Evolutionary conservation across 805 yeast species (phyloP).

Genomic region (Kuraishia hungarica): DNA sequence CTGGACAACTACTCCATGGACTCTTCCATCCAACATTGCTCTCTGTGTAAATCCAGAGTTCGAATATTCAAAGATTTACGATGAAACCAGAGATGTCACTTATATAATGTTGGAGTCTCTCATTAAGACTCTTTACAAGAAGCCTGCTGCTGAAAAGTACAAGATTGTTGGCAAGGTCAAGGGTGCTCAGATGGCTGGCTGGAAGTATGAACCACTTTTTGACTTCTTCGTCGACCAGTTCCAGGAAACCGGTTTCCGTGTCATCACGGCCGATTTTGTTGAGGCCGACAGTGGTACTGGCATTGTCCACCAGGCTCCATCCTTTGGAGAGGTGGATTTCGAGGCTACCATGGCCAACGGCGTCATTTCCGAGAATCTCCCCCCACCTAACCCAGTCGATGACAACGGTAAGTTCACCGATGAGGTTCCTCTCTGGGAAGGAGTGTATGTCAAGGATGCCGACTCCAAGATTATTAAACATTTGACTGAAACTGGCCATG

Average conservation of each 20-base stretch:
- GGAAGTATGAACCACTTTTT: slow-evolving; percentile 76
- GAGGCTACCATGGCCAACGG: slow-evolving; percentile 71
- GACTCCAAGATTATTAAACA: slow-evolving; percentile 84
- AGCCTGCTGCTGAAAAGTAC: slow-evolving; percentile 85
- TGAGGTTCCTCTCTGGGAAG: slow-evolving; percentile 68
- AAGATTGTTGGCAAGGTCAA: slow-evolving; percentile 70
- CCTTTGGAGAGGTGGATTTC: slow-evolving; percentile 99
- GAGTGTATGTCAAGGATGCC: slow-evolving; percentile 90
- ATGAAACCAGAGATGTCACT: slow-evolving; percentile 75
- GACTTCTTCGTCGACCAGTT: slow-evolving; percentile 71
- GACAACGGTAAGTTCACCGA: slow-evolving; percentile 80
- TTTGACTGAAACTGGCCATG: slow-evolving; percentile 67
- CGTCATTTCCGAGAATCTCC: slow-evolving; percentile 55
- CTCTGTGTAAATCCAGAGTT: slow-evolving; percentile 86
- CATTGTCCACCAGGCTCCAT: slow-evolving; percentile 97
- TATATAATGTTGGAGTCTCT: slow-evolving; percentile 81
- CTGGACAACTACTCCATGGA: slow-evolving; percentile 99
- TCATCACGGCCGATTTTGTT: slow-evolving; percentile 77
- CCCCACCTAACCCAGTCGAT: slow-evolving; percentile 93
- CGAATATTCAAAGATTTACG: slow-evolving; percentile 87
- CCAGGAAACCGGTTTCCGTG: slow-evolving; percentile 73
- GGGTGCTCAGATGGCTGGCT: slow-evolving; percentile 77
- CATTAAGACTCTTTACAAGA: slow-evolving; percentile 80
- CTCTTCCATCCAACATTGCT: slow-evolving; percentile 89
- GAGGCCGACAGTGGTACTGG: slow-evolving; percentile 97